Evolutionary conservation across 441 rosid genomes (phyloP), one percentile per base, ranked within the genome.

Genomic region (Adansonia rubrostipa): DNA sequence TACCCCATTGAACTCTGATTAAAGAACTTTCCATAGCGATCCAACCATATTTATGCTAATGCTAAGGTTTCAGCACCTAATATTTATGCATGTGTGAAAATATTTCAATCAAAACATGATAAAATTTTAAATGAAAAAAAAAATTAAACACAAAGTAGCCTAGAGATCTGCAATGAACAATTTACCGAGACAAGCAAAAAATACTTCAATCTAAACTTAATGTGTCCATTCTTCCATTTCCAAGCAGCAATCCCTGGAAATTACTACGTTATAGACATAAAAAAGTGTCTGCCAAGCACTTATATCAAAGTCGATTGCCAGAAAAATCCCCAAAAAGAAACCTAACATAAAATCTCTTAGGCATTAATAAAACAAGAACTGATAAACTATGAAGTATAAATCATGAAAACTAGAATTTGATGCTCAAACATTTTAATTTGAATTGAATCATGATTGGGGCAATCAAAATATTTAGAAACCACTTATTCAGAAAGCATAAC

Each of bases 401-500:
- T 20, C 40, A 73, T 42, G 6, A 73, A 73, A 42, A 44, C 54
- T 57, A 19, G 42, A 73, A 73, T 69, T 65, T 53, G 28, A 11
- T 56, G 45, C 70, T 45, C 66, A 71, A 48, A 40, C 33, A 44
- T 6, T 51, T 71, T 48, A 73, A 77, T 54, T 51, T n/a, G 72
- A 70, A 4, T 11, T 11, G 24, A 66, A 45, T 22, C 71, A 36
- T 51, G 24, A 56, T 65, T 82, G 22, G 13, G 51, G 71, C 5
- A 74, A 24, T 56, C 62, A 10, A 51, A 13, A 45, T 10, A 10
- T 14, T 65, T 33, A 70, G 42, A 60, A 68, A 22, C 33, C 70
- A 51, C 15, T 56, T 36, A 17, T 5, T 28, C 58, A 44, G 66
- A 63, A 67, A 74, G 77, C 63, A 44, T 70, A 78, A 86, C 96